Conservation (phyloP, 257 asterid genomes). For the Solanum clarkiae region DNA sequence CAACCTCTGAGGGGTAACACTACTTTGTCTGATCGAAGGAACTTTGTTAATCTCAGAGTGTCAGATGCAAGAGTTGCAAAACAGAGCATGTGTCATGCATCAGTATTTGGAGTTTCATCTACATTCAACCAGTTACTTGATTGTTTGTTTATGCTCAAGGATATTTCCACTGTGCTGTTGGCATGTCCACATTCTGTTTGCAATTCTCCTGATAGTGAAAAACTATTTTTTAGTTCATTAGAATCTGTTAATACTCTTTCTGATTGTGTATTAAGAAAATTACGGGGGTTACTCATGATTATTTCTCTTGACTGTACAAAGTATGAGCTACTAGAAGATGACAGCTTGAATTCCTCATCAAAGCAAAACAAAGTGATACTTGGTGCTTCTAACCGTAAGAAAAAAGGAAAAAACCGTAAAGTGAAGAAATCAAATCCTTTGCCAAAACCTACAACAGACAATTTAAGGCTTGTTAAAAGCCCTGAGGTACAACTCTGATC, state of each 20-base stretch:
- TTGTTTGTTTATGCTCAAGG: conserved; percentile 67
- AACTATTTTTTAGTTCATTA: conserved; percentile 70
- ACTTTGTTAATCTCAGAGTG: conserved; percentile 12
- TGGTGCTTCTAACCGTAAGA: conserved; percentile 48
- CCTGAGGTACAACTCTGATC: conserved; percentile 37
- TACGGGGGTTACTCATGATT: conserved; percentile 75
- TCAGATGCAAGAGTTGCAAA: conserved; percentile 17
- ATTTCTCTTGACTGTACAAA: conserved; percentile 89
- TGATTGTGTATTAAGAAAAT: conserved; percentile 57
- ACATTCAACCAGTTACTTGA: conserved; percentile 31
- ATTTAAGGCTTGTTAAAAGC: conserved; percentile 18
- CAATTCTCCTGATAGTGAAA: conserved; percentile 22
- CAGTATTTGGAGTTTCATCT: conserved; percentile 25
- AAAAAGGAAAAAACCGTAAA: conserved; percentile 58
- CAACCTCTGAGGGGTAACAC: conserved; percentile 20
- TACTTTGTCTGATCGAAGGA: conserved; percentile 17
- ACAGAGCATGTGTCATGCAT: conserved; percentile 9
- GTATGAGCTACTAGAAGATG: conserved; percentile 76
- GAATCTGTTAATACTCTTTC: conserved; percentile 57
- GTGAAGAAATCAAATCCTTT: conserved; percentile 42
- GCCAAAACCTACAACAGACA: conserved; percentile 40
- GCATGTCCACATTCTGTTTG: conserved; percentile 33
- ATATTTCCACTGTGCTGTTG: conserved; percentile 39
- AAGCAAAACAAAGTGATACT: conserved; percentile 51
- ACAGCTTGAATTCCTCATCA: conserved; percentile 19